Conservation (phyloP, 106 monocot species). For the Dioscorea dumetorum region DNA sequence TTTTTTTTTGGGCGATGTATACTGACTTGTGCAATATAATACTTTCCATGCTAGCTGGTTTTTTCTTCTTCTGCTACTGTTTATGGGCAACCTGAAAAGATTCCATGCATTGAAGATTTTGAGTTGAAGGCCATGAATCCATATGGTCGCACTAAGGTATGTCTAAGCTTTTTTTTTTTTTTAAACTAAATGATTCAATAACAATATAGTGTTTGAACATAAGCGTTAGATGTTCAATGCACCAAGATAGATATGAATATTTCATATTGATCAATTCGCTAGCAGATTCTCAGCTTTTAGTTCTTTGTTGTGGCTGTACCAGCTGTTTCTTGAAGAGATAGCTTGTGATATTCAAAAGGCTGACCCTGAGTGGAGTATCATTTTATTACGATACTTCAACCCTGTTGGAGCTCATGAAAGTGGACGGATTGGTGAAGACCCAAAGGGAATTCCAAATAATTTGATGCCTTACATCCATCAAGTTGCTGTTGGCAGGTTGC, state of each 20-base stretch:
- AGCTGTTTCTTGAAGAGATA: constrained; percentile 90
- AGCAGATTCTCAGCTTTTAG: neutral
- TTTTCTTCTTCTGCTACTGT: constrained; percentile 90
- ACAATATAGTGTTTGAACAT: neutral
- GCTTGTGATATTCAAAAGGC: constrained; percentile 68
- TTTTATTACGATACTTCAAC: constrained; percentile 79
- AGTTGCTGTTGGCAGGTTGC: constrained; percentile 70
- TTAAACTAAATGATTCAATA: too few species aligned
- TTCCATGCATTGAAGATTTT: constrained; percentile 81
- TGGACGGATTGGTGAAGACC: constrained; percentile 88
- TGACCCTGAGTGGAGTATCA: constrained; percentile 75
- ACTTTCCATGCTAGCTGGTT: constrained; percentile 45
- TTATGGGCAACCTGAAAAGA: constrained; percentile 84
- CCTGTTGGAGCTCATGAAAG: constrained; percentile 89
- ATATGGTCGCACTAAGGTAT: constrained; percentile 90
- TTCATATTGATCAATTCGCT: neutral
- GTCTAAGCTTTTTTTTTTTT: neutral
- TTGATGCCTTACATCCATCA: constrained; percentile 88
- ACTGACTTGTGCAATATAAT: neutral
- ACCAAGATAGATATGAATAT: neutral
- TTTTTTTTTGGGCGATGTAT: neutral
- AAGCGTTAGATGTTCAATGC: too few species aligned
- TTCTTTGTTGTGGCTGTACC: constrained; percentile 4
- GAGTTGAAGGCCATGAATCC: constrained; percentile 82
- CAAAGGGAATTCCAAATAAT: constrained; percentile 83